Conservation (phyloP, 495 filamentous ascomycete genomes). For the Pseudoneurospora amorphoporcata region DNA sequence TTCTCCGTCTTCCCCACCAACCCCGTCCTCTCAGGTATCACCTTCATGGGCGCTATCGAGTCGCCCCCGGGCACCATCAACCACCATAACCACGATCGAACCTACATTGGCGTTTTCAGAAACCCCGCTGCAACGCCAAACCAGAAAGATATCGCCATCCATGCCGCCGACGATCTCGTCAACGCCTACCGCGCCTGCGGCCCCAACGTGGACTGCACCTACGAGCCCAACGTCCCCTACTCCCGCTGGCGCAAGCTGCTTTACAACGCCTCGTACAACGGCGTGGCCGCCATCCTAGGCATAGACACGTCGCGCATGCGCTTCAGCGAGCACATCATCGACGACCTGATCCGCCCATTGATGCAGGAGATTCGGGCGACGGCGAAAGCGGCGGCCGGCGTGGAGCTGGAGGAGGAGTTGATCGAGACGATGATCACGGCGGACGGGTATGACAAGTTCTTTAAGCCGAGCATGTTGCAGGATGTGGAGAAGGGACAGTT, state of each 20-base stretch:
- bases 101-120: slow-evolving; percentile 36
- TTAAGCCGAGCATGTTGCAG: slow-evolving; percentile 37
- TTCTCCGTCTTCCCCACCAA: slow-evolving; percentile 40
- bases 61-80: slow-evolving; percentile 31
- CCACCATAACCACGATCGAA: slow-evolving; percentile 31
- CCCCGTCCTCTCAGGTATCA: slow-evolving; percentile 42
- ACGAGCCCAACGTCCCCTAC: slow-evolving; percentile 25
- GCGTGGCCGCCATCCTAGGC: slow-evolving; percentile 34
- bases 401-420: slow-evolving; percentile 24
- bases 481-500: slow-evolving; percentile 40
- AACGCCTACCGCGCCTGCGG: slow-evolving; percentile 29
- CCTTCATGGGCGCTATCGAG: slow-evolving; percentile 41
- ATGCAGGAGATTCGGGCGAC: slow-evolving; percentile 15
- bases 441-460: slow-evolving; percentile 29
- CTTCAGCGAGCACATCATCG: slow-evolving; percentile 11
- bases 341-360: slow-evolving; percentile 12
- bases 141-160: not conserved
- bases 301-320: slow-evolving; percentile 35
- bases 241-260: slow-evolving; percentile 42
- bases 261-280: slow-evolving; percentile 40
- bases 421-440: slow-evolving; percentile 23
- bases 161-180: slow-evolving; percentile 27
- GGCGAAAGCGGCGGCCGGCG: slow-evolving; percentile 15
- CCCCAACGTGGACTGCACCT: slow-evolving; percentile 14
- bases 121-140: slow-evolving; percentile 14